Evolutionary conservation across 2,329 filamentous ascomycete species (phyloP).

Genomic region (Mycocentrospora acerina): DNA sequence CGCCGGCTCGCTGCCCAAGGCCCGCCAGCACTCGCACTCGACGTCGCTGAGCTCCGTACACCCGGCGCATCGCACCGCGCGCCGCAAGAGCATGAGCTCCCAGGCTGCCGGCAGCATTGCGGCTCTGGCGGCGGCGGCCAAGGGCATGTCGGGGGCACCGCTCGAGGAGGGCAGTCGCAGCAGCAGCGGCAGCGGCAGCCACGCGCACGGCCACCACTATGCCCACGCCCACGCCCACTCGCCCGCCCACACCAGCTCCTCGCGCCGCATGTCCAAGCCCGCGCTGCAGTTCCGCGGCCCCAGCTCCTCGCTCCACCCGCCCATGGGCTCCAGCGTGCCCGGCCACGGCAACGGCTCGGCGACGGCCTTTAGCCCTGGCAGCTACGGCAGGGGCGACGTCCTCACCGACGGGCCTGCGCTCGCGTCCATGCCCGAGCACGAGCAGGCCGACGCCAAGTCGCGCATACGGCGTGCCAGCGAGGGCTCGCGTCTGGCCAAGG

Average conservation of each 20-base stretch:
- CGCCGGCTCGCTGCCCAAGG: conserved; percentile 63
- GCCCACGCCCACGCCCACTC: conserved; percentile 4
- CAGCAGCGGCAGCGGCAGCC: conserved; percentile 11
- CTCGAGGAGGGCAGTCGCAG: too few species aligned
- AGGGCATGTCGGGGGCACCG: conserved; percentile 64
- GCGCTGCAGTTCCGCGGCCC: conserved; percentile 48
- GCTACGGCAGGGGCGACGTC: conserved; percentile 54
- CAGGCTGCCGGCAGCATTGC: conserved; percentile 71
- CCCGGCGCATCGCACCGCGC: conserved; percentile 80
- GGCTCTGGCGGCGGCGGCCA: conserved; percentile 69
- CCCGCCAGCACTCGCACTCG: conserved; percentile 79
- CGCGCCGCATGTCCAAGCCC: conserved; percentile 69
- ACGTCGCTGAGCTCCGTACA: conserved; percentile 76
- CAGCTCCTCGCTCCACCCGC: conserved; percentile 58
- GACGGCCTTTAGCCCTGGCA: conserved; percentile 39
- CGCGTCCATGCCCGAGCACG: conserved; percentile 46
- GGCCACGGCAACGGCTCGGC: conserved; percentile 49
- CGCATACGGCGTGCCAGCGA: conserved; percentile 73
- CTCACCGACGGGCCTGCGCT: conserved; percentile 70
- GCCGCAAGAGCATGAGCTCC: conserved; percentile 89
- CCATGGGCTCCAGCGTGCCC: conserved; percentile 69
- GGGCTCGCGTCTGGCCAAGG: conserved; percentile 78
- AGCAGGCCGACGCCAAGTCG: conserved; percentile 52
- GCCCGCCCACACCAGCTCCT: conserved; percentile 54
- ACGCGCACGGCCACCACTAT: too few species aligned